Evolutionary conservation across 2,329 filamentous ascomycete genomes (phyloP).

Genomic region (Penicillium frequentans): DNA sequence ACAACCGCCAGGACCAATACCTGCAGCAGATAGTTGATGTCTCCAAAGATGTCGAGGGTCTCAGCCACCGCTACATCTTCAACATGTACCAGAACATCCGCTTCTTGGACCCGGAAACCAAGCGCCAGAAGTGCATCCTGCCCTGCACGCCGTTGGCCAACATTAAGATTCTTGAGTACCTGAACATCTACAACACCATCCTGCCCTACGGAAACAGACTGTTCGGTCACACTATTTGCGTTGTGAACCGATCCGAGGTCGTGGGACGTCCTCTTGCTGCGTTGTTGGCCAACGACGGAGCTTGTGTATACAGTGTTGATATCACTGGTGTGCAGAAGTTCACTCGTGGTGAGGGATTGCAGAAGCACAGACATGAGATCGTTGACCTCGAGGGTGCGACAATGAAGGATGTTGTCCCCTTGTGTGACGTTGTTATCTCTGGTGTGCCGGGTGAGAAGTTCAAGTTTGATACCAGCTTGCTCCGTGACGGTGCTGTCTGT

Average conservation of each 20-base stretch:
- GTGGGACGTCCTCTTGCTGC: constrained; percentile 91
- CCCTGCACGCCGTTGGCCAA: constrained; percentile 95
- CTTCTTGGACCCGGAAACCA: constrained; percentile 70
- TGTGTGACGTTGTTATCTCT: constrained; percentile 92
- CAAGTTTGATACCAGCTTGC: constrained; percentile 81
- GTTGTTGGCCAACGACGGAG: constrained; percentile 91
- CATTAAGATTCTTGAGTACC: constrained; percentile 94
- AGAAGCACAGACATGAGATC: constrained; percentile 82
- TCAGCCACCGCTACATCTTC: constrained; percentile 91
- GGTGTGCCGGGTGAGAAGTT: constrained; percentile 85
- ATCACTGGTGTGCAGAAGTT: constrained; percentile 89
- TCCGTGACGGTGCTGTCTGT: constrained; percentile 92
- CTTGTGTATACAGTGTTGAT: constrained; percentile 92
- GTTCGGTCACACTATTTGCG: constrained; percentile 90
- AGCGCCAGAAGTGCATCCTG: constrained; percentile 83
- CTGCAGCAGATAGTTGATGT: constrained; percentile 91
- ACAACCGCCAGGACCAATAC: constrained; percentile 86
- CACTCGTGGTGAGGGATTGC: constrained; percentile 82
- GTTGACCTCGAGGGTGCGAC: constrained; percentile 77
- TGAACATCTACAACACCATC: constrained; percentile 95
- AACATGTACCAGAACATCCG: constrained; percentile 99
- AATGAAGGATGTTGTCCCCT: constrained; percentile 75
- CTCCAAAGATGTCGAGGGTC: constrained; percentile 90
- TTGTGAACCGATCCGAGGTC: constrained; percentile 95
- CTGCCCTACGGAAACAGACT: constrained; percentile 89